phyloP scores from a whole-genome alignment of 208 protist species.

The Tetramitus jugosus region DNA sequence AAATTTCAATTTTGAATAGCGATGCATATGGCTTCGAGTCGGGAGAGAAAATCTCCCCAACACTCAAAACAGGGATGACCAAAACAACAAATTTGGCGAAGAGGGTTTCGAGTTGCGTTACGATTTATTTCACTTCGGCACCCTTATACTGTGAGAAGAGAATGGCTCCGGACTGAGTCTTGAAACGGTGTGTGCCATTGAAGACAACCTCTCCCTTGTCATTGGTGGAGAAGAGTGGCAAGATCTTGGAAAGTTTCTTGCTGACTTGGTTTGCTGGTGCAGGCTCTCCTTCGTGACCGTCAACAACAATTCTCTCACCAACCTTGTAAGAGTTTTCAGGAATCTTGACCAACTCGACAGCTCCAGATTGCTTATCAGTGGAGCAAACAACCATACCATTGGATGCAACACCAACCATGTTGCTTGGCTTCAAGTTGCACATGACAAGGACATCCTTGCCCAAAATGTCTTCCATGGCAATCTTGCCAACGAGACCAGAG shows the following conservation, averaged over 20 bases:
- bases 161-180: too few species aligned
- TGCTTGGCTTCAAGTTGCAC: slow-evolving; percentile 80
- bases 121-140: too few species aligned
- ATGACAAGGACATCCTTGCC: slow-evolving; percentile 70
- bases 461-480: slow-evolving; percentile 64
- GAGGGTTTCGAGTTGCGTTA: too few species aligned
- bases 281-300: neutral
- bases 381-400: slow-evolving; percentile 83
- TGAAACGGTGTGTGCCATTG: neutral
- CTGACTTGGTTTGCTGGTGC: neutral
- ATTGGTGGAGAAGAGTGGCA: neutral
- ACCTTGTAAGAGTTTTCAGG: neutral
- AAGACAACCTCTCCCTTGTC: neutral
- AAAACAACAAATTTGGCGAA: too few species aligned
- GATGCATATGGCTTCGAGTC: too few species aligned
- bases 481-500: slow-evolving; percentile 71
- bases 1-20: too few species aligned
- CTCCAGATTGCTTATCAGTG: slow-evolving; percentile 30
- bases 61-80: too few species aligned
- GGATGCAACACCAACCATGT: slow-evolving; percentile 72
- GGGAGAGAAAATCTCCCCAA: too few species aligned
- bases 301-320: neutral
- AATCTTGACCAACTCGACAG: neutral
- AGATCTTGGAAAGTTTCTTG: neutral
- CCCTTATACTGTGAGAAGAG: too few species aligned